A percentile compares a stretch with the other conserved stretches of the same genome.
These are phyloP conservation scores for Scedosporium aurantiacum DNA, from an alignment of 2,329 filamentous ascomycete genomes.

Conservation along the genomic window DNA sequence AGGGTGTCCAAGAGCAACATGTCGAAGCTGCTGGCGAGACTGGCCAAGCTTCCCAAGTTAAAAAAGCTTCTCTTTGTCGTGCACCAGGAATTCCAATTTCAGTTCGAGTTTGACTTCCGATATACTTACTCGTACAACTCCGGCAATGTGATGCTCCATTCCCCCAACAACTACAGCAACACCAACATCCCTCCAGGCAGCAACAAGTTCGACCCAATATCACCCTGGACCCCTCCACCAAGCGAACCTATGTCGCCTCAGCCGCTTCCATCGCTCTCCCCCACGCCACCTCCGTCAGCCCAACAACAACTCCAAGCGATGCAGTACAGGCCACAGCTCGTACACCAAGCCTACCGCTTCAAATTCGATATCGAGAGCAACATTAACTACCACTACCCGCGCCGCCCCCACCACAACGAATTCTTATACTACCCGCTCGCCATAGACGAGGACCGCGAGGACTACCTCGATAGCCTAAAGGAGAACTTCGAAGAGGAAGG, in stretches of 20 bases:
- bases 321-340: constrained; percentile 19
- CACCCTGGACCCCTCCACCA: not conserved
- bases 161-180: constrained; percentile 2
- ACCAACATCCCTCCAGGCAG: not conserved
- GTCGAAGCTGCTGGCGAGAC: constrained; percentile 27
- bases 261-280: constrained; percentile 2
- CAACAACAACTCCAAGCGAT: not conserved
- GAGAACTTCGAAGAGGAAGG: constrained; percentile 11
- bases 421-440: constrained; percentile 25
- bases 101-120: constrained; percentile 29
- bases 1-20: constrained; percentile 32
- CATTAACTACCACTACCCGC: constrained; percentile 29
- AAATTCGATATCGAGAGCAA: constrained; percentile 35
- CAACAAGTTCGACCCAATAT: not conserved
- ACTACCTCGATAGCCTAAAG: constrained; percentile 10
- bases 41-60: constrained; percentile 29
- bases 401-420: constrained; percentile 30
- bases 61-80: constrained; percentile 32
- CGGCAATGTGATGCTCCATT: constrained; percentile 10
- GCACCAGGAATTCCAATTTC: constrained; percentile 36
- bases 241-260: not conserved
- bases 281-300: not conserved
- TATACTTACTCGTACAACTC: constrained; percentile 14
- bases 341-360: constrained; percentile 34
- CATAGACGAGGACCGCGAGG: constrained; percentile 18